Evolutionary conservation across 192 early-diverging fungal species (phyloP), one percentile per base, ranked within the genome.

Genomic region (Mortierella antarctica): DNA sequence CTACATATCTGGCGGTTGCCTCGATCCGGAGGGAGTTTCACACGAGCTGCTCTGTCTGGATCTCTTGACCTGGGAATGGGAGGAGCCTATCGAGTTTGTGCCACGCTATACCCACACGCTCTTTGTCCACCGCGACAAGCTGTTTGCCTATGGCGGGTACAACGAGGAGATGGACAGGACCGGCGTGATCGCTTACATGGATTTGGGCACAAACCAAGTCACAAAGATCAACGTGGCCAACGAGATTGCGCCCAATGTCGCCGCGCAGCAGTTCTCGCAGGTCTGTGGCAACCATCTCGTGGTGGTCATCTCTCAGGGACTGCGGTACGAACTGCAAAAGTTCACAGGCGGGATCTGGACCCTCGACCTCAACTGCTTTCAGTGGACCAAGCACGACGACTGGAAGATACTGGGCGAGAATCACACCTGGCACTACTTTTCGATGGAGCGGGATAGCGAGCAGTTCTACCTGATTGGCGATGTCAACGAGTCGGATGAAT

Each of bases 261-360:
- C 85, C 42, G 91, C 88, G 0, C 90, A 92, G 70, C 87, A 89
- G 47, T 91, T 87, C 70, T 82, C 86, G 8, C 89, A 92, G 59
- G 66, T 91, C 50, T 92, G 86, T 75, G 87, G 90, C 14, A 82
- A 85, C 57, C 65, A 87, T 62, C 82, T 92, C 12, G 84, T 90
- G 5, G 88, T 91, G 0, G 83, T 87, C 2, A 83, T 92, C 17
- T 84, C 87, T 1, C 71, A 83, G 40, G 71, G 71, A 42, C 60
- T 85, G 15, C 72, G 81, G 31, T 74, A 70, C 48, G 84, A 71
- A 20, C 59, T 82, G 15, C 76, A 83, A 70, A 83, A 86, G 71
- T 77, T 82, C n/a, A 78, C 73, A 40, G 83, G 85, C 2, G 90
- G 88, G 4, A 81, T 91, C 21, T 92, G 91, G 91, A 71, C 82